Base-by-base conservation (phyloP, 1,284 basidiomycete species). In the Marasmius fiardii region DNA sequence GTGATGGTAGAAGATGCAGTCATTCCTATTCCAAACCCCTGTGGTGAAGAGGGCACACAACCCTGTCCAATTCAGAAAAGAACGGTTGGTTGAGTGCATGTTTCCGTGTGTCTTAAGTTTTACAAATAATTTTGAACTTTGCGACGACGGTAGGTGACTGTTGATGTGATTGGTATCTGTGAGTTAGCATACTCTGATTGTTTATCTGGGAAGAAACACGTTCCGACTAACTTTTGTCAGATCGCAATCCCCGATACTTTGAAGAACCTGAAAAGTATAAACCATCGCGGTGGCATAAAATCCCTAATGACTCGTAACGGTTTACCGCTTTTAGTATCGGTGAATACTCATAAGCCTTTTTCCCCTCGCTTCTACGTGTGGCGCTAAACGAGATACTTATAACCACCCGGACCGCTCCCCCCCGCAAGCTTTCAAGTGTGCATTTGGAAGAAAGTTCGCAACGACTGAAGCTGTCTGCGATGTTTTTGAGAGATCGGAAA, bases 261-360 rank as follows among this genome's bases (percentile, higher is more conserved):
- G 58, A 65, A 3, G 65, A 71, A 5, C 68, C 70, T 8, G 59
- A 65, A 18, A 57, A 57, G 21, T 71, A 65, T 58, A 55, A 64
- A 24, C 70, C 70, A 6, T 64, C 63, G 4, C 59, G 70, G 23
- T 72, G 70, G 70, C 66, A 67, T 45, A 58, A 55, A 5, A 55
- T 58, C 4, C 43, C 52, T n/a, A 41, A 58, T 51, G 61, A 66
- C 24, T 58, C 57, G 5, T 54, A 58, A 41, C 45, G 44, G n/a
- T 58, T 58, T 28, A 58, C 54, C 35, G 57, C 54, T 16, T 58
- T 58, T 39, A 58, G 57, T 20, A 20, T 55, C 31, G 57, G 57
- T 58, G 28, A 26, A 54, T n/a, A n/a, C n/a, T n/a, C n/a, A n/a
- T 58, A 31, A 26, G 57, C n/a, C n/a, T n/a, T n/a, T n/a, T n/a